These are phyloP conservation scores for Ambrosiella beaveri DNA, from an alignment of 2,329 filamentous ascomycete genomes.

Conservation along the genomic window DNA sequence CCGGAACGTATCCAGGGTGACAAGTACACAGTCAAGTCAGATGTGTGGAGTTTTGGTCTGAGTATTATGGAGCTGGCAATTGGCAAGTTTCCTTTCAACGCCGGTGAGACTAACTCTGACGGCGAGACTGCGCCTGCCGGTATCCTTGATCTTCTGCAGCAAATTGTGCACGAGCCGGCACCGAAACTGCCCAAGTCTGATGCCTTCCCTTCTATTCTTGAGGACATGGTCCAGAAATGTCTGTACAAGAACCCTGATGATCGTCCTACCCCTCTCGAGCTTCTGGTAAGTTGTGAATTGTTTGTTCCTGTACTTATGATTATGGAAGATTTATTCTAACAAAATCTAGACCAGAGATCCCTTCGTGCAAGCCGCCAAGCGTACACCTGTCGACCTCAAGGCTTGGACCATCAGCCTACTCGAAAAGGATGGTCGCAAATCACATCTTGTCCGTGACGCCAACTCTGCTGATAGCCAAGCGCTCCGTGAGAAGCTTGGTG, in stretches of 20 bases:
- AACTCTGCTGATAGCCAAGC: slow-evolving; percentile 58
- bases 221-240: slow-evolving; percentile 95
- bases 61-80: slow-evolving; percentile 95
- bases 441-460: slow-evolving; percentile 66
- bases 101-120: slow-evolving; percentile 52
- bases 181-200: slow-evolving; percentile 91
- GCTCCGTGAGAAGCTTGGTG: slow-evolving; percentile 43
- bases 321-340: neutral
- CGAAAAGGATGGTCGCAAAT: slow-evolving; percentile 89
- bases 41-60: slow-evolving; percentile 96
- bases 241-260: slow-evolving; percentile 76
- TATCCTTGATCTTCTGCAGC: slow-evolving; percentile 87
- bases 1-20: slow-evolving; percentile 95
- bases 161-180: slow-evolving; percentile 92
- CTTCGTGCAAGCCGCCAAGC: slow-evolving; percentile 90
- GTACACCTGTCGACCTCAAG: slow-evolving; percentile 82
- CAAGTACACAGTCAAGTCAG: slow-evolving; percentile 93
- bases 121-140: slow-evolving; percentile 74
- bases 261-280: slow-evolving; percentile 78
- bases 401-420: slow-evolving; percentile 91
- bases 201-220: slow-evolving; percentile 84
- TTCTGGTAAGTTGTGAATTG: slow-evolving; percentile 49
- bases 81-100: slow-evolving; percentile 86
- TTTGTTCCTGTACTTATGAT: neutral
- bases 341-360: slow-evolving; percentile 61